Base-by-base conservation (phyloP, 345 rosid genomes). In the Diplotaxis tenuifolia region DNA sequence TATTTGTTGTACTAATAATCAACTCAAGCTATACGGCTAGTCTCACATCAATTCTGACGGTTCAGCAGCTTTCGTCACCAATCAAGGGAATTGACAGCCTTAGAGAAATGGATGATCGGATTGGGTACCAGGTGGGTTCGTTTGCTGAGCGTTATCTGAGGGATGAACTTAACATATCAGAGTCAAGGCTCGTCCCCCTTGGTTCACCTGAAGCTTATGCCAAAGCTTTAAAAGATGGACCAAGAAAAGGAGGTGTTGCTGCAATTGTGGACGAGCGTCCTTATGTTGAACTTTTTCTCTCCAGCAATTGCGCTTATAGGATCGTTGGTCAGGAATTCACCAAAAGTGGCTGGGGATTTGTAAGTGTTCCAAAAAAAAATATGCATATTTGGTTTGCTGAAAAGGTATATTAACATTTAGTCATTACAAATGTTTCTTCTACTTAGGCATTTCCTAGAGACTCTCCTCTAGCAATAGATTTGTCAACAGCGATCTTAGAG, bases 1-100 rank as follows among this genome's bases (percentile, higher is more conserved):
- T 95, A 56, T 95, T 88, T 56, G 96, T 91, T 53, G 99, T 95
- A 54, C 79, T 91, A 65, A 89, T 95, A 70, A 84, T 95, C 76
- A 95, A 88, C 86, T 95, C 97, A 1, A 95, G 95, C 83, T 94
- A 91, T 89, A 94, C 98, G 9, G 97, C 98, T 38, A 89, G 95
- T 81, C 82, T 94, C 77, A 94, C 98, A 61, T 94, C 97, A 6
- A 89, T 91, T 52, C 87, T 94, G 62, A 94, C 98, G 12, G 97
- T 95, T 59, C 96, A 95, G 73, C 97, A 88, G 75, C 85, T 95
- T 16, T 86, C 83, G 25, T 95, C 99, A 71, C 84, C 86, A 0
- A 73, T 95, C 63, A 87, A 89, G 77, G 99, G 97, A 49, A 80
- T 89, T 25, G 89, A 89, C 42, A 88, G 85, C 83, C 85, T 95